Conservation (phyloP, 176 grass and related monocot species). For the Avena insularis region DNA sequence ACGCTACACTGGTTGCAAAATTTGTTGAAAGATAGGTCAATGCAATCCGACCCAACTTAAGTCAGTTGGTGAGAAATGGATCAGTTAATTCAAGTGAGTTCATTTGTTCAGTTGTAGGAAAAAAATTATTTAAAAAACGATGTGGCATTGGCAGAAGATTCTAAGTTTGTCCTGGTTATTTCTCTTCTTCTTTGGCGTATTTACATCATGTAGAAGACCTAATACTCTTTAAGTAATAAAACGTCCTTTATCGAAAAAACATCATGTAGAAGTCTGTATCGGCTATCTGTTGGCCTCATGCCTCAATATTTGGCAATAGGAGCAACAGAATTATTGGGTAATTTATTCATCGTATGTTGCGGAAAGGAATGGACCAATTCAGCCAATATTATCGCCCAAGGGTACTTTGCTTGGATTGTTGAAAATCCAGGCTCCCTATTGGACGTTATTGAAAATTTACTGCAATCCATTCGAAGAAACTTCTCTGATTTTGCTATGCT, state of each 20-base stretch:
- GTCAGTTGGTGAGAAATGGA: slow-evolving; percentile 62
- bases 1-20: slow-evolving; percentile 75
- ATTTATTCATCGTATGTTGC: slow-evolving; percentile 62
- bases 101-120: slow-evolving; percentile 54
- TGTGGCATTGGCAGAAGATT: slow-evolving; percentile 44
- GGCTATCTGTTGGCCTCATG: slow-evolving; percentile 80
- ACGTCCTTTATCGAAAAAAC: no score
- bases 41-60: slow-evolving; percentile 66
- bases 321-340: slow-evolving; percentile 68
- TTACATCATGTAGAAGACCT: slow-evolving; percentile 48
- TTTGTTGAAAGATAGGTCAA: slow-evolving; percentile 77
- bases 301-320: slow-evolving; percentile 74
- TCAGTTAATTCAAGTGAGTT: slow-evolving; percentile 55
- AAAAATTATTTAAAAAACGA: slow-evolving; percentile 45
- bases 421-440: slow-evolving; percentile 61
- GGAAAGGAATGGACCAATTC: slow-evolving; percentile 77
- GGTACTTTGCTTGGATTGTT: slow-evolving; percentile 90
- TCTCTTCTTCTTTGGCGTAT: slow-evolving; percentile 73
- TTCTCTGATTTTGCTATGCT: slow-evolving; percentile 49
- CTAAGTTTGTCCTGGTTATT: slow-evolving; percentile 62
- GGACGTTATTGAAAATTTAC: slow-evolving; percentile 63
- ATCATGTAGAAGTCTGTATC: slow-evolving; percentile 64
- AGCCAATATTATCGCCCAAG: slow-evolving; percentile 47
- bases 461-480: slow-evolving; percentile 54
- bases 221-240: no score